Base-by-base conservation (phyloP, 139 green algal species). In the Haematococcus sp. region DNA sequence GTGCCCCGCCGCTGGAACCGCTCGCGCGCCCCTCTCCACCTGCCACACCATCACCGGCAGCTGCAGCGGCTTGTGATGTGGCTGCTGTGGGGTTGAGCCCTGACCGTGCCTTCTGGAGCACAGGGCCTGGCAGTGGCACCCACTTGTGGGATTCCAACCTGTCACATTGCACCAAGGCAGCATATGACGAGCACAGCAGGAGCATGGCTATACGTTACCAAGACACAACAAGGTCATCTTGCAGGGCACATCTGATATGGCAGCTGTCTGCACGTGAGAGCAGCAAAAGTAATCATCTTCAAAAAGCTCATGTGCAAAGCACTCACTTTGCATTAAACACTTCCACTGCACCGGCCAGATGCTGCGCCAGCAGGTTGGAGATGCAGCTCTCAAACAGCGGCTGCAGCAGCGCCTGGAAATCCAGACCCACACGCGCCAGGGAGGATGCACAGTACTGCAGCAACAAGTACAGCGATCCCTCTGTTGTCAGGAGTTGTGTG, bases 401-500 rank as follows among this genome's bases (percentile, higher is more conserved):
- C 61, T 86, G 76, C 63, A 99, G 86, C 71, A 97, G 79, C 19
- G 75, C 77, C 20, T 93, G 81, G 75, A 98, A 97, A 86, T 99
- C 96, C 56, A 98, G 76, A 1, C 96, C 96, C 23, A 98, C 96
- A 1, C 96, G 83, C 5, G 84, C 88, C 28, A 99, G 87, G 31
- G 85, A 93, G 63, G 88, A 89, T 27, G 94, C 94, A 75, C 91
- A 97, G 86, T 99, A 98, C 84, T 83, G 73, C 68, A 74, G 52
- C 11, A 20, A 20, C 52, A 61, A 13, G 52, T 35, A 40, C 54
- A 61, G n/a, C n/a, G n/a, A n/a, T n/a, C n/a, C n/a, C n/a, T n/a
- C n/a, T n/a, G n/a, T n/a, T n/a, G 15, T 55, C 15, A 55, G 15
- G 46, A 23, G 46, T 17, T 55, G 46, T 17, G 15, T 55, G 46